Base-by-base conservation (phyloP, 306 rosid species). In the Trifolium subterraneum region DNA sequence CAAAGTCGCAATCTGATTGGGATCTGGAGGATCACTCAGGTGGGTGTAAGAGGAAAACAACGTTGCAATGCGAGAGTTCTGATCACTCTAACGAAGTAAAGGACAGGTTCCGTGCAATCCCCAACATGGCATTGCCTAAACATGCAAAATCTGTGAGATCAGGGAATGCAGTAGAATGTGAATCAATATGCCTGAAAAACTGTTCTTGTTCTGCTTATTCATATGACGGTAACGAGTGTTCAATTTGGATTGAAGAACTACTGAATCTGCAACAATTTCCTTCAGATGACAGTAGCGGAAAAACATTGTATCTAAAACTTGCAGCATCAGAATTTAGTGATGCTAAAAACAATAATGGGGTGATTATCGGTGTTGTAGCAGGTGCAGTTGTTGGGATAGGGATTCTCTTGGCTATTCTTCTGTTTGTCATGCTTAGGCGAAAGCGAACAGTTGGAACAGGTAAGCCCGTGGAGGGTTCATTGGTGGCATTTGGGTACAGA, bases 151-250 rank as follows among this genome's bases (percentile, higher is more conserved):
- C 55, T 20, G 66, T 73, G 18, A 60, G 20, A 25, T 79, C 52
- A 22, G 70, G 64, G 45, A 78, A 29, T 66, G 68, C 4, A 1
- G 83, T 5, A 10, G 88, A 82, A 61, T 86, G 90, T 66, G 79
- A 73, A 48, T 71, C 73, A 65, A 45, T 54, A 2, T 86, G 93
- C 75, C 44, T 61, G 59, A 78, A 22, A 16, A 72, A 52, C 19
- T 87, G 91, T 25, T 80, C 84, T n/a, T 83, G 87, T 70, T 13
- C 71, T 0, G 91, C 86, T 69, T 82, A 87, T 77, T 83, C 85
- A 3, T 65, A 14, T 39, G 77, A 59, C 1, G 72, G 81, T 42
- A 78, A 64, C 2, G 78, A 76, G 0, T 84, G 93, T 71, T 86
- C 83, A 4, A 52, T 86, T 73, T 88, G 87, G 88, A 20, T 2